Evolutionary conservation across 2,329 filamentous ascomycete species (phyloP), one percentile per base, ranked within the genome.

Genomic region (Colletotrichum incanum): DNA sequence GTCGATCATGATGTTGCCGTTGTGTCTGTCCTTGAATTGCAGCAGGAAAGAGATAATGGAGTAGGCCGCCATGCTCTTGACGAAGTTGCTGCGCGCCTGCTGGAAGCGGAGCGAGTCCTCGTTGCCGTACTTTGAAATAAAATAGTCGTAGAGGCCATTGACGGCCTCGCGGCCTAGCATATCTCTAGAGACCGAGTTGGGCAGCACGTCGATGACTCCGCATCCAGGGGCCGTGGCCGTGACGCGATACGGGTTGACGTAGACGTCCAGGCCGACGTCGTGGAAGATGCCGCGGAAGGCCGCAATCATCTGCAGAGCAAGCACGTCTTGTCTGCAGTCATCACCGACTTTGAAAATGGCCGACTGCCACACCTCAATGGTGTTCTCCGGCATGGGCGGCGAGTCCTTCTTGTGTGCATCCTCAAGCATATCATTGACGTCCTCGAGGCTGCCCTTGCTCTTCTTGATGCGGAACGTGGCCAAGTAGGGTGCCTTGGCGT

Each of bases 281-380:
- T 97, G 93, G 87, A 98, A 99, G 78, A 99, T 99, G 74, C 95
- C 95, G 31, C 96, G 92, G 87, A 99, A 99, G 1, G 95, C 95
- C 0, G 96, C 93, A 80, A 99, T 98, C 93, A 99, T 97, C 82
- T 99, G 96, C 73, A 99, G 86, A 2, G 96, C 96, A 72, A 99
- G 87, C 64, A 99, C 93, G 78, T 99, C 97, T 83, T 99, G 96
- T 62, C 96, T 93, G 80, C 96, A 98, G 82, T 99, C 96, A 80
- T 99, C 96, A 74, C 96, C 96, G 60, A 99, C 97, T 82, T 99
- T 99, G 91, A 99, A 99, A 79, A 99, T 99, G 68, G 96, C 96
- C 2, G 95, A 97, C 82, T 99, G 96, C 97, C 96, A 98, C n/a
- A 96, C 93, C 81, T 99, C 97, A 76, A 97, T 91, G 0, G 91